Evolutionary conservation across 306 rosid genomes (phyloP), one percentile per base, ranked within the genome.

Genomic region (Pyrus communis): DNA sequence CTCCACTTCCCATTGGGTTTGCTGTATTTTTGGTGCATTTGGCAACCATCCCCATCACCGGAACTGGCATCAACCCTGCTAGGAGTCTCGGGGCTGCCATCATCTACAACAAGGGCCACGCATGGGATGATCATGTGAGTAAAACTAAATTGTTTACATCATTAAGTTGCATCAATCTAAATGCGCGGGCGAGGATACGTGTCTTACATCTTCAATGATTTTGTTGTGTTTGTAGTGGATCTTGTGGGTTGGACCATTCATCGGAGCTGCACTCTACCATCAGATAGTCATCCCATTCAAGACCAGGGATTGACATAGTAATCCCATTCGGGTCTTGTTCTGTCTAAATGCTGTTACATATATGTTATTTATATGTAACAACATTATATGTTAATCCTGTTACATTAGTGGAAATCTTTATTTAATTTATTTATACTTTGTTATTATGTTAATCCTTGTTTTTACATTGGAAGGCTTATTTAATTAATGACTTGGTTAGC

Each of bases 231-330:
- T 62, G 55, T 82, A 87, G 91, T 85, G 91, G 91, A 75, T 87
- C 72, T 87, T 87, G 74, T 87, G 90, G 90, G 82, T 82, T 1
- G 90, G 90, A 65, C 90, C 90, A 22, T 87, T 85, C 84, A 75
- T 82, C 8, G 91, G 88, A 78, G 91, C 91, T 35, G 91, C 91
- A 17, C 60, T 84, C 40, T 87, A 87, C 81, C 88, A 87, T 74
- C 85, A 80, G 84, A 78, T 81, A 25, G 85, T 84, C 59, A 81
- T 84, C 23, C 87, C 87, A 49, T 84, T 84, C 78, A 84, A 81
- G 64, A 58, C 69, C 75, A 80, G 79, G 22, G 79, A 80, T 65
- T 84, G 79, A 77, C 27, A 62, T 49, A 22, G 10, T 18, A 3
- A 9, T 49, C 23, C 9, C 58, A 0, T 21, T 49, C 3, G n/a